Evolutionary conservation across 1,139 yeast genomes (phyloP).

Genomic region (Candida buenavistaensis): DNA sequence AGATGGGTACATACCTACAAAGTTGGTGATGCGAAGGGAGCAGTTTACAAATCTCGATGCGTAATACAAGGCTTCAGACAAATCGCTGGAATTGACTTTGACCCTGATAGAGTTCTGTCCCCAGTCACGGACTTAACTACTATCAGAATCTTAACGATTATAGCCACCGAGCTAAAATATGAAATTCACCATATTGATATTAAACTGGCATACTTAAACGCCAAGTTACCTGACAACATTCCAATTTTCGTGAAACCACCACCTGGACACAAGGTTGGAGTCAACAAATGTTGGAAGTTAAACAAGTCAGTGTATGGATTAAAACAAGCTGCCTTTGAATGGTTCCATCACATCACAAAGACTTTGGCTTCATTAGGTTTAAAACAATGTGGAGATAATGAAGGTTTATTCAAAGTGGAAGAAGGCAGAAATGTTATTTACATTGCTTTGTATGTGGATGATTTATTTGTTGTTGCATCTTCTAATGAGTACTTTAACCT

Average conservation of each 20-base stretch:
- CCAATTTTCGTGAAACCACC: constrained; percentile 5
- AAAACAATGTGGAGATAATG: neutral
- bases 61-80: constrained; percentile 4
- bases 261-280: neutral
- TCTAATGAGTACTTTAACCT: neutral
- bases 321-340: constrained; percentile 8
- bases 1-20: neutral
- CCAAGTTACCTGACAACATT: neutral
- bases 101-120: neutral
- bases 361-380: constrained; percentile 3
- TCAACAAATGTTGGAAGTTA: constrained; percentile 6
- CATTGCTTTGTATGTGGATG: constrained; percentile 7
- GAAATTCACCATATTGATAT: constrained; percentile 5
- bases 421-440: neutral
- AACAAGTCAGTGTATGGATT: constrained; percentile 8
- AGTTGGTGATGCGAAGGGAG: neutral
- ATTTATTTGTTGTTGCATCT: constrained; percentile 3
- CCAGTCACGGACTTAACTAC: constrained; percentile 4
- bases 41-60: neutral
- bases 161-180: constrained; percentile 1
- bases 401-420: neutral
- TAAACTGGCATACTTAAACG: constrained; percentile 4
- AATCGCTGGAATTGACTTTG: constrained; percentile 1
- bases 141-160: constrained; percentile 2
- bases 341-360: constrained; percentile 3